These are phyloP conservation scores for Ganoderma resinaceum DNA, from an alignment of 1,284 basidiomycete genomes.

Conservation along the genomic window DNA sequence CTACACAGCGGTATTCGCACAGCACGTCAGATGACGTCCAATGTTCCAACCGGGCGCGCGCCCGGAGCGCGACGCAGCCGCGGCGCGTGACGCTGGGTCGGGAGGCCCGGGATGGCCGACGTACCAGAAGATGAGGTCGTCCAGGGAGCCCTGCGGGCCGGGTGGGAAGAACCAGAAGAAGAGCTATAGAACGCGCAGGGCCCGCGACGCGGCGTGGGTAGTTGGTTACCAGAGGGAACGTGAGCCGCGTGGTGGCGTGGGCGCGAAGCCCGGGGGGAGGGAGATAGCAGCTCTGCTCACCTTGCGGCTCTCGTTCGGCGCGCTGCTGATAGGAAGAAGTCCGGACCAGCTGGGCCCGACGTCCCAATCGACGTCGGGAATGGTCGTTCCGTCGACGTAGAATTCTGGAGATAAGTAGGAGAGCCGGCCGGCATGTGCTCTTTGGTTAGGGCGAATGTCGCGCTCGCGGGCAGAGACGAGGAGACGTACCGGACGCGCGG, in stretches of 20 bases:
- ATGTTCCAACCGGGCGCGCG: not conserved
- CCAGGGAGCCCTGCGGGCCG: slow-evolving; percentile 69
- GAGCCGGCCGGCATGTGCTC: not conserved
- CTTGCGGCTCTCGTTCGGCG: slow-evolving; percentile 69
- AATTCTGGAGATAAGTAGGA: slow-evolving; percentile 54
- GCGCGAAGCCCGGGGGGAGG: not conserved
- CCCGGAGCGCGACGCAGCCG: slow-evolving; percentile 35
- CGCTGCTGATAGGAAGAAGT: slow-evolving; percentile 70
- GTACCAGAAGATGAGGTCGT: slow-evolving; percentile 80
- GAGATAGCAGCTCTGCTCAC: slow-evolving; percentile 41
- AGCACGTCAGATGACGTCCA: slow-evolving; percentile 12
- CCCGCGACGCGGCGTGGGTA: slow-evolving; percentile 10
- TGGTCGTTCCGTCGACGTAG: slow-evolving; percentile 69
- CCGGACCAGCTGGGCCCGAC: slow-evolving; percentile 81
- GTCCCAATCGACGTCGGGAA: slow-evolving; percentile 77
- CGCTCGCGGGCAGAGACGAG: not conserved
- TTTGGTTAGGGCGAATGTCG: not conserved
- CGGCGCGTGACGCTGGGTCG: slow-evolving; percentile 31
- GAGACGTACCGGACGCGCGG: slow-evolving; percentile 61
- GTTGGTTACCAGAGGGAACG: slow-evolving; percentile 11
- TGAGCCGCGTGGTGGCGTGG: slow-evolving; percentile 9
- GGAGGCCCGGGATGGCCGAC: slow-evolving; percentile 26
- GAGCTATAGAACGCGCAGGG: slow-evolving; percentile 49
- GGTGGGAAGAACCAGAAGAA: slow-evolving; percentile 92
- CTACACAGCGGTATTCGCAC: slow-evolving; percentile 41